Evolutionary conservation across 345 rosid species (phyloP).

Genomic region (Angophora floribunda): DNA sequence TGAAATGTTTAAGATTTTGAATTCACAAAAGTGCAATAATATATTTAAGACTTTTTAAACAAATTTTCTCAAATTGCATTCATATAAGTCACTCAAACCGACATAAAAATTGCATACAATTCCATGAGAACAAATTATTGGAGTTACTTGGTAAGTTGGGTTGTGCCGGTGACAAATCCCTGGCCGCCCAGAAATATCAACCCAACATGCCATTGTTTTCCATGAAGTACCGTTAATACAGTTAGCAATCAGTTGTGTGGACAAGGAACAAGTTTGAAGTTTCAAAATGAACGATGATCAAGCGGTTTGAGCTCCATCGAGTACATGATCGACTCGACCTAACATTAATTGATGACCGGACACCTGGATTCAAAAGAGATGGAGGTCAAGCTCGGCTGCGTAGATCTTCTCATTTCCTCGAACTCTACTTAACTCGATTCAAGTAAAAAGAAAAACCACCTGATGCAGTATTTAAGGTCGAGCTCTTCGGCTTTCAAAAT

Average conservation of each 20-base stretch:
- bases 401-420: not conserved
- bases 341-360: not conserved
- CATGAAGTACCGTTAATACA: not conserved
- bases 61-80: not conserved
- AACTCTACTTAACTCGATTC: not conserved
- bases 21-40: rapidly evolving
- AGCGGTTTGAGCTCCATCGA: not conserved
- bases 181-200: not conserved
- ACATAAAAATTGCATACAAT: not conserved
- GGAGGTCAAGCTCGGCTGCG: not conserved
- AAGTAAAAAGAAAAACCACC: not conserved
- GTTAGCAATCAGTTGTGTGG: not conserved
- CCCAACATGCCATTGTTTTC: not conserved
- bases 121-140: not conserved
- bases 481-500: not conserved
- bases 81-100: not conserved
- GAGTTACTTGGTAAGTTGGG: not conserved
- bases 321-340: not conserved
- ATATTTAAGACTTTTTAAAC: too few relatives aligned
- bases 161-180: not conserved
- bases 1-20: rapidly evolving
- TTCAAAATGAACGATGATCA: not conserved
- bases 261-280: not conserved
- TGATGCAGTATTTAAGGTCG: not conserved
- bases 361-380: not conserved